Base-by-base conservation (phyloP, 169 alveolate species). In the Cryptosporidium felis region DNA sequence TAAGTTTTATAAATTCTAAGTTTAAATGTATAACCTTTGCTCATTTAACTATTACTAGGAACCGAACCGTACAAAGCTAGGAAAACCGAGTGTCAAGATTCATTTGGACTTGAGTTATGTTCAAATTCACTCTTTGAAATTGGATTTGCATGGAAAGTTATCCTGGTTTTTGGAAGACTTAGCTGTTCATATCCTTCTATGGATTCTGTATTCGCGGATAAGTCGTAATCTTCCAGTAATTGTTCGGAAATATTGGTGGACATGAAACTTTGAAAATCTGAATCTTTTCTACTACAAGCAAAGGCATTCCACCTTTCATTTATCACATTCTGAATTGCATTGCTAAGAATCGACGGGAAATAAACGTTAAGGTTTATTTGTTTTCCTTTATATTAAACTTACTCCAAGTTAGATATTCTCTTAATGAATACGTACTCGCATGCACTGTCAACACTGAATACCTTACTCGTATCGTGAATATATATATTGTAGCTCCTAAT, bases 101-200 rank as follows among this genome's bases (percentile, higher is more conserved):
- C n/a, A n/a, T n/a, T n/a, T n/a, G n/a, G n/a, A n/a, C n/a, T n/a
- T n/a, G n/a, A n/a, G n/a, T n/a, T n/a, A n/a, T n/a, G n/a, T n/a
- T n/a, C n/a, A n/a, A n/a, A n/a, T n/a, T 58, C 5, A 30, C 5
- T 58, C n/a, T 21, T 6, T 26, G 30, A 58, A 16, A 49, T 74
- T 26, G 65, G 67, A 41, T 74, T 74, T 18, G 85, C 85, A 53
- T 74, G 85, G 46, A 74, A 74, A 32, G 67, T 56, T 40, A 74
- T 74, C 56, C 67, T 34, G 28, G 85, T 74, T 36, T 36, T 47
- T 18, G 85, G 85, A 18, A 74, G 66, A 36, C 42, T 14, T 40
- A 49, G 12, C n/a, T 58, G 42, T 32, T 74, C 62, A 32, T 58
- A 74, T 16, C n/a, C 32, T 53, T 74, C 14, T 18, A 36, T 45